Evolutionary conservation across 768 basidiomycete species (phyloP), one percentile per base, ranked within the genome.

Genomic region (Agaricus blazei): DNA sequence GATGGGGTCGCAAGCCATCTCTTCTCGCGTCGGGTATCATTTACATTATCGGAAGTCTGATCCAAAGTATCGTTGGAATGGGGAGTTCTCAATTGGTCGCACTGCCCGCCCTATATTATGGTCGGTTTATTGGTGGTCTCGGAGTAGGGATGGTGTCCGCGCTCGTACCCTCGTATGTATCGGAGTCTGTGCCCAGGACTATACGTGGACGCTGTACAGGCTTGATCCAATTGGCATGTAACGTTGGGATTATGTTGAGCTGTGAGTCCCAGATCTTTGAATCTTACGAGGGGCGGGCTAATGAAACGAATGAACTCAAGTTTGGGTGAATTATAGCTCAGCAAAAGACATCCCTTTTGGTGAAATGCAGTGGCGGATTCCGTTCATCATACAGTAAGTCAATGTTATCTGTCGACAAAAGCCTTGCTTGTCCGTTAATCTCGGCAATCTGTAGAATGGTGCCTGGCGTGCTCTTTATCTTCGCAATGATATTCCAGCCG

Each of bases 71-170:
- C 45, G 68, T 69, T 23, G 78, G 78, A 0, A 56, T 80, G 1
- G 75, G 77, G 15, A 73, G 65, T 57, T 69, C 63, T 42, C 65
- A 60, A 52, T 49, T 28, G 4, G 69, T 72, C 2, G 75, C 65
- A 11, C 62, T 77, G 9, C 63, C 62, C 8, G 70, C 77, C 6
- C 68, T 78, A 37, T 78, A 75, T 58, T 75, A 75, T 59, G 70
- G 76, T 51, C 74, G 82, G 3, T 86, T 85, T 65, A 53, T 87
- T 0, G 75, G 79, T 5, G 85, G 87, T 19, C 69, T 85, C 49
- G 84, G 85, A 6, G 74, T 85, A 28, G 82, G 83, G 12, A 76
- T 79, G 72, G 71, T 76, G 6, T 73, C 75, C 1, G 76, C 78
- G 3, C 64, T 81, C 1, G 73, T 78, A 4, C 79, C 80, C 11